Base-by-base conservation (phyloP, 768 basidiomycete genomes). In the Naganishia friedmannii region DNA sequence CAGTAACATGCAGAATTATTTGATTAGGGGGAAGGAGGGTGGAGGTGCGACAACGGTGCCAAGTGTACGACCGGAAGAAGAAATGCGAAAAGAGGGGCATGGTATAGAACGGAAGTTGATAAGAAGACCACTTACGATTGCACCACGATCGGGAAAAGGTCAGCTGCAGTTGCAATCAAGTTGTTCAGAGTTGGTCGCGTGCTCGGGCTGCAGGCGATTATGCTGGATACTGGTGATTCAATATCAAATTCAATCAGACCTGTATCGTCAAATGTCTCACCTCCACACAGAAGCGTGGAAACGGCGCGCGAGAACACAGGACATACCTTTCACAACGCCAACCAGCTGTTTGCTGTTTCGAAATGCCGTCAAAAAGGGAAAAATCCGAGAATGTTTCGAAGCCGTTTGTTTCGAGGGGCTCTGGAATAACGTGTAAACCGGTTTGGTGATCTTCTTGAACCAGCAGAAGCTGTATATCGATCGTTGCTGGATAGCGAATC, bases 221-320 rank as follows among this genome's bases (percentile, higher is more conserved):
- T 6, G 23, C 60, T 63, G 42, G 12, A n/a, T n/a, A n/a, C n/a
- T 17, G 55, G 7, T n/a, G 57, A 1, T 21, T 21, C 37, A 42
- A 28, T 42, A 63, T 23, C 4, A 51, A 51, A 51, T 51, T 17
- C 48, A 63, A 45, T 63, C 60, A 63, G 60, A 58, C 10, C 23
- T 63, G 37, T 45, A 63, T 45, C 60, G 37, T n/a, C 23, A 28
- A 45, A 45, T 63, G 60, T 63, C 60, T 63, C 60, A 63, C 60
- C 9, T 57, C 6, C 42, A 5, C 32, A 58, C 34, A n/a, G 37
- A 31, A 28, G 42, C 60, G 42, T 42, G 42, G 21, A 19, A 26
- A n/a, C n/a, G n/a, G n/a, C 23, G 4, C 60, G 42, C 39, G 60
- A 42, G 15, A 63, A 21, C 39, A 58, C 7, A 46, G 60, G 15